Evolutionary conservation across 805 yeast species (phyloP), one percentile per base, ranked within the genome.

Genomic region (Lipomyces lipofer): DNA sequence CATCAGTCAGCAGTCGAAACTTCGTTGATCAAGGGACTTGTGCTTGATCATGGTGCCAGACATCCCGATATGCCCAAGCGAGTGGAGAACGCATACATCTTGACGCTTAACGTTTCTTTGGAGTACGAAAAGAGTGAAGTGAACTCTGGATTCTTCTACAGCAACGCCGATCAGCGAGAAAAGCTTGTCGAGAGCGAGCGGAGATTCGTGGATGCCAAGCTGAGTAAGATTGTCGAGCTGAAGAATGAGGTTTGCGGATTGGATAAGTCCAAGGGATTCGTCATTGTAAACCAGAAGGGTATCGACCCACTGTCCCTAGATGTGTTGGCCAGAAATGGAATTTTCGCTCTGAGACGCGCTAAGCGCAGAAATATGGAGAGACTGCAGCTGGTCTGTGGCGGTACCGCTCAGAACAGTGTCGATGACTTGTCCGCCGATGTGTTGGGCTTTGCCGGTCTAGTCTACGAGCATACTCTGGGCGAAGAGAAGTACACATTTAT

Each of bases 321-420:
- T 69, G 85, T 92, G 4, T 78, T 94, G 61, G 98, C 98, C 42
- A 89, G 88, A 69, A 86, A 94, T 72, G 87, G 86, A 64, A 94
- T 94, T 63, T 77, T 94, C 64, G 99, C 99, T 1, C 78, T 94
- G 66, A 85, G 99, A 77, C 84, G 99, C 69, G 99, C 99, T 42
- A 94, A 94, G 78, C 84, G 99, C 77, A 86, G 99, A 76, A 94
- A 94, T 73, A 92, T 94, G 99, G 99, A 94, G 76, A 84, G 99
- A 70, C 78, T 94, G 69, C 99, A 94, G 74, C 79, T 94, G 57
- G 89, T 90, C 49, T 88, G 96, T 60, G 99, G 97, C 28, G 99
- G 99, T 65, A 94, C 86, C 69, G 98, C 98, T 7, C 97, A 92
- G 74, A 94, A 94, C 73, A 86, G 96, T 12, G 97, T 91, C 43